Percentiles rank a stretch among this genome's conserved stretches.
phyloP scores from a whole-genome alignment of 2,329 filamentous ascomycete species.

The Pyrenophora teres region DNA sequence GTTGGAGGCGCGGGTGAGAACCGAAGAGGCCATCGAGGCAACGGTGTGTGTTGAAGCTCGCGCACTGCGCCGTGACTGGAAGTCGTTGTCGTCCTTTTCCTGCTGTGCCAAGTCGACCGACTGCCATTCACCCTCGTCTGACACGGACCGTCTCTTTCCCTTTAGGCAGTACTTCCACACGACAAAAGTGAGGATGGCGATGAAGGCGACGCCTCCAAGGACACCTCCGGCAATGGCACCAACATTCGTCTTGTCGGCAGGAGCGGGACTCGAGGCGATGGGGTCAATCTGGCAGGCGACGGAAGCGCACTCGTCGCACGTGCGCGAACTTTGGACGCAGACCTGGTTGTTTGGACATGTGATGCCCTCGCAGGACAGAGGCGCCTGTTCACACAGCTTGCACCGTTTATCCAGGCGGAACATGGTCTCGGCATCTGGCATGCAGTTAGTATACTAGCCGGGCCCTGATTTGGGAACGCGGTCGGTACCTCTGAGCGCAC shows the following conservation, averaged over 20 bases:
- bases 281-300: constrained; percentile 58
- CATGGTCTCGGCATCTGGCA: constrained; percentile 43
- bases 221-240: constrained; percentile 93
- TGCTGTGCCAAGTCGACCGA: constrained; percentile 58
- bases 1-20: constrained; percentile 94
- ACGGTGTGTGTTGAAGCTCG: constrained; percentile 84
- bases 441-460: constrained; percentile 15
- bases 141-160: constrained; percentile 68
- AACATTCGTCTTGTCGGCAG: constrained; percentile 61
- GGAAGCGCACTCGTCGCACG: constrained; percentile 64
- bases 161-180: constrained; percentile 90
- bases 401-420: constrained; percentile 62
- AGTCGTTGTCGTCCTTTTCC: constrained; percentile 63
- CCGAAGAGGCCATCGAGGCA: constrained; percentile 90
- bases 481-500: constrained; percentile 21
- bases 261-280: constrained; percentile 30
- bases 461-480: not conserved
- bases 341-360: constrained; percentile 59
- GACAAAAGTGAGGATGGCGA: constrained; percentile 76
- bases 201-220: constrained; percentile 76
- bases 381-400: constrained; percentile 56
- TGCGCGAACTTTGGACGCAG: constrained; percentile 64
- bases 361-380: constrained; percentile 60
- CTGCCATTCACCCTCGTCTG: constrained; percentile 60
- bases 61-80: constrained; percentile 60